These are phyloP conservation scores for Symbiodinium pilosum DNA, from an alignment of 73 alveolate species.

Conservation along the genomic window DNA sequence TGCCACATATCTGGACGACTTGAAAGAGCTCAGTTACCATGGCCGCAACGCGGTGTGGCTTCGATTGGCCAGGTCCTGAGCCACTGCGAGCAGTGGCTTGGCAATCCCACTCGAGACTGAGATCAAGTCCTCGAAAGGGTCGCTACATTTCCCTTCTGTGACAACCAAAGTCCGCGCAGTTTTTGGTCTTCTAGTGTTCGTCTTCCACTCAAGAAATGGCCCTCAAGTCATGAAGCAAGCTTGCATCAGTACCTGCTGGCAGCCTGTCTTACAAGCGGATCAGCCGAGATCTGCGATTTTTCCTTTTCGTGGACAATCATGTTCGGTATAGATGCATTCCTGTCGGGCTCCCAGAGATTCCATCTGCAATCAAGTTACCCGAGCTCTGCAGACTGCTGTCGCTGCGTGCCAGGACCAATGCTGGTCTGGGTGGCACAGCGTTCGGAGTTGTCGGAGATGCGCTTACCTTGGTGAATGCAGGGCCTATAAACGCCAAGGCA, in stretches of 20 bases:
- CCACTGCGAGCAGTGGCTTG: background rate
- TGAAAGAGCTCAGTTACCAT: background rate
- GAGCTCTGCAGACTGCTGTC: too few relatives aligned
- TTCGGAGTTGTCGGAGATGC: constrained; percentile 72
- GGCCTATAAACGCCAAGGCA: background rate
- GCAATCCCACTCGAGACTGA: background rate
- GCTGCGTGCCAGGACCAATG: constrained; percentile 36
- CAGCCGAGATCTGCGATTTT: constrained; percentile 39
- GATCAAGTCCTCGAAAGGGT: background rate
- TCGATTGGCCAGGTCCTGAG: constrained; percentile 29
- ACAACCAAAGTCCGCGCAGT: too few relatives aligned
- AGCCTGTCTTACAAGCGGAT: background rate
- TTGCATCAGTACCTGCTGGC: background rate
- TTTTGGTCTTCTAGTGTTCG: too few relatives aligned
- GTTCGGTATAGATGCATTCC: constrained; percentile 67
- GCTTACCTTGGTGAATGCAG: background rate
- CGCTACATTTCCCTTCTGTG: background rate
- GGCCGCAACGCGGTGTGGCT: constrained; percentile 37
- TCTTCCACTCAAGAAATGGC: background rate
- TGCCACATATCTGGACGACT: background rate
- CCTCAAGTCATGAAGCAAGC: background rate
- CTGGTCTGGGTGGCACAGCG: constrained; percentile 18
- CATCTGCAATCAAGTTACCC: too few relatives aligned
- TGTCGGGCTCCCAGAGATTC: background rate
- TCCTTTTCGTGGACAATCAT: constrained; percentile 70